Evolutionary conservation across 495 filamentous ascomycete genomes (phyloP), one percentile per base, ranked within the genome.

Genomic region (Glonium stellatum): DNA sequence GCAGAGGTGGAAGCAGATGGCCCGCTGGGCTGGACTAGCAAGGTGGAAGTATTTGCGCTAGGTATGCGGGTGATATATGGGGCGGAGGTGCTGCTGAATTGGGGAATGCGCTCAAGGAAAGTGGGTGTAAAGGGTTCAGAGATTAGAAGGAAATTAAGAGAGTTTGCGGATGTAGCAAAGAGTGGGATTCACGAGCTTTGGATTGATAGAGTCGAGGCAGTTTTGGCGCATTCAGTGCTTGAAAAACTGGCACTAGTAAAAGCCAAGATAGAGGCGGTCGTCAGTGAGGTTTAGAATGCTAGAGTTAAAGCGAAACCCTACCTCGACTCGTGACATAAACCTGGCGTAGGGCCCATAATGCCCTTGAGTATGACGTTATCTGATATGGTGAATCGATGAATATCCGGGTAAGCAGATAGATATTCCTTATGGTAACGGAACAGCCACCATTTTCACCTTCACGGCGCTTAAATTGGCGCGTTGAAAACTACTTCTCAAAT

Each of bases 21-120:
- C 1, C 76, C 84, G 22, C 65, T 92, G 21, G 88, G 88, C 31
- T 90, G 86, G 87, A 81, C 80, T 2, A 82, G 84, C 4, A 87
- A 87, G 63, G 80, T 87, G 13, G 83, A 88, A 60, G 79, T 84
- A 1, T 93, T 89, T 68, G 78, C 82, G 0, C 71, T 90, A 39
- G 86, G 83, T 23, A 77, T 85, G 49, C 75, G 85, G 12, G 63
- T 91, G 21, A 61, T 84, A 46, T 66, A 83, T 21, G 72, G 71
- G 15, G 81, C 81, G 4, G 72, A 73, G 11, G 70, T 65, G 39
- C 41, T 75, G 61, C 44, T 74, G 67, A 10, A 57, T 55, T 58
- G 70, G 66, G 27, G 35, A 18, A 44, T 21, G 35, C n/a, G 23
- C 25, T 55, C 55, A 12, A 42, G 25, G 34, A 59, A 58, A 18